Conservation (phyloP, 208 protist species). For the Leishmania mexicana region DNA sequence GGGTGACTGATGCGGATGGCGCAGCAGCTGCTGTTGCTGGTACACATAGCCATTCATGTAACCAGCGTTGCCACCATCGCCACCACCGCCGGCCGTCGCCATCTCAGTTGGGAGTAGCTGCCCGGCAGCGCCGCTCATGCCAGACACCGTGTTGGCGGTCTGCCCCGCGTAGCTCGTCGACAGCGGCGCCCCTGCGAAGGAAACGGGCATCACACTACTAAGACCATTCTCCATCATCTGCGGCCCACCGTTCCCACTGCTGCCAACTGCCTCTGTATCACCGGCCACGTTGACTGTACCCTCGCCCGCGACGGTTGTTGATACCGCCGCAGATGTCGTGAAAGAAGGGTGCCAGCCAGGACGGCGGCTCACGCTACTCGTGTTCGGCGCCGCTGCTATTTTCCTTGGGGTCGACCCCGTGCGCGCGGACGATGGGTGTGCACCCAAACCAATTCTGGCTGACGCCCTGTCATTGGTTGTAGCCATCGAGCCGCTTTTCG, state of each 20-base stretch:
- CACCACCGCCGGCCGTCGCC: neutral
- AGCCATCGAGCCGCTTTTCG: neutral
- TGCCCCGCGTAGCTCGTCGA: constrained; percentile 4
- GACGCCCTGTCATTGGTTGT: neutral
- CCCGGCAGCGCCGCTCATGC: neutral
- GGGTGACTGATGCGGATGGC: neutral
- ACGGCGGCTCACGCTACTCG: constrained; percentile 24
- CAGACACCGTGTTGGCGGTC: neutral
- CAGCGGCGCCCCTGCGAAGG: neutral
- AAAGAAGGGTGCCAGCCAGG: constrained; percentile 31
- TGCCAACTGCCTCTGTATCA: neutral
- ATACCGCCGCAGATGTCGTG: neutral
- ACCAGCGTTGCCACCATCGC: neutral
- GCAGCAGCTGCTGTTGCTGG: neutral
- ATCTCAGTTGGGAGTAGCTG: neutral
- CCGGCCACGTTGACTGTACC: neutral
- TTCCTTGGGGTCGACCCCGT: neutral
- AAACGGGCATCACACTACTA: neutral
- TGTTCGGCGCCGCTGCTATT: constrained; percentile 9
- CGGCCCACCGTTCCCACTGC: neutral
- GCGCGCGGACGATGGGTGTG: neutral
- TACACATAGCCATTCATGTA: constrained; percentile 11
- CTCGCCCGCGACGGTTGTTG: neutral
- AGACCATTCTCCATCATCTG: neutral
- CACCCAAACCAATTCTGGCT: neutral